Conservation (phyloP, 1,139 yeast species). For the Candida tunisiensis region DNA sequence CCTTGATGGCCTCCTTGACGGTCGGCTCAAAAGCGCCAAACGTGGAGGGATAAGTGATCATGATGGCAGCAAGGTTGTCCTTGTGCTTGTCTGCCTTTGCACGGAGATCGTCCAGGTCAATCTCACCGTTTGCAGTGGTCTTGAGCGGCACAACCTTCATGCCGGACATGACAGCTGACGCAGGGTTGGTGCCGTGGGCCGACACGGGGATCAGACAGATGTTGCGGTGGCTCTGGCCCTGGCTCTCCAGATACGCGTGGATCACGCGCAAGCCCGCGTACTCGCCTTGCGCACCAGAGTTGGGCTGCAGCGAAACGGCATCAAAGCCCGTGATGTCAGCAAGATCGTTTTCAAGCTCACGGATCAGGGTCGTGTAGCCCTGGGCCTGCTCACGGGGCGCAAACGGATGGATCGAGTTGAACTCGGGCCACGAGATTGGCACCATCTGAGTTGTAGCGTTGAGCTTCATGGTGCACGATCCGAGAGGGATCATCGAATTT, state of each 20-base stretch:
- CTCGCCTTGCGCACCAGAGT: constrained; percentile 98
- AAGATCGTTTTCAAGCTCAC: constrained; percentile 67
- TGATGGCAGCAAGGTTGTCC: constrained; percentile 65
- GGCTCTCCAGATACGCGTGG: constrained; percentile 54
- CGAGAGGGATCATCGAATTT: constrained; percentile 92
- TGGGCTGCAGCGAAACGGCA: constrained; percentile 87
- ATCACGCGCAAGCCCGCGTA: constrained; percentile 87
- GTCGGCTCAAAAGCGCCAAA: constrained; percentile 94
- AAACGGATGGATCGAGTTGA: constrained; percentile 78
- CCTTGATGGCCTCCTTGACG: constrained; percentile 65
- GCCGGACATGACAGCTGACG: constrained; percentile 96
- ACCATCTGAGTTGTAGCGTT: constrained; percentile 93
- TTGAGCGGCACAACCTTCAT: constrained; percentile 84
- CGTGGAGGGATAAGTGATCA: constrained; percentile 97
- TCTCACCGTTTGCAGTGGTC: constrained; percentile 71
- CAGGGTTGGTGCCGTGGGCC: constrained; percentile 98
- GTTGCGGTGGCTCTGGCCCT: constrained; percentile 61
- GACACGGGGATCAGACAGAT: constrained; percentile 89
- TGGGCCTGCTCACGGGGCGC: constrained; percentile 75
- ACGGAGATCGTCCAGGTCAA: constrained; percentile 61
- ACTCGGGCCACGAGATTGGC: constrained; percentile 90
- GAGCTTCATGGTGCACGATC: constrained; percentile 95
- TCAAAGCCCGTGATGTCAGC: constrained; percentile 93
- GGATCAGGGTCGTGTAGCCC: constrained; percentile 64
- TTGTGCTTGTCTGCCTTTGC: constrained; percentile 57